These are phyloP conservation scores for Penicilliopsis zonata DNA, from an alignment of 495 filamentous ascomycete genomes.

Conservation along the genomic window DNA sequence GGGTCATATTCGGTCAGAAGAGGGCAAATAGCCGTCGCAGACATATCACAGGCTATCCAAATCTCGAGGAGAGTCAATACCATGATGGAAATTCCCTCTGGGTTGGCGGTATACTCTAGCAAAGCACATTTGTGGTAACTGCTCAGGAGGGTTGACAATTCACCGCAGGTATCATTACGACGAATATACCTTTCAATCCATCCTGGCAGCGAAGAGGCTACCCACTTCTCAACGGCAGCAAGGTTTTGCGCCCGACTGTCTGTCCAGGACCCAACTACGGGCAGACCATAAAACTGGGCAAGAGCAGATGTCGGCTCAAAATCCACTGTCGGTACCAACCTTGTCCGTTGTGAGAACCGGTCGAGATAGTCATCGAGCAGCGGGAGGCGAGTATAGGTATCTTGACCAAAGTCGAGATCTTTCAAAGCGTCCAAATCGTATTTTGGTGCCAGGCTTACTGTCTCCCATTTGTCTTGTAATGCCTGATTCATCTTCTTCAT, in stretches of 20 bases:
- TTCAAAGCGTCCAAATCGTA: background rate
- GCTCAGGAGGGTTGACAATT: conserved; percentile 14
- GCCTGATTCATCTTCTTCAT: background rate
- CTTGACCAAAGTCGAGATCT: conserved; percentile 1
- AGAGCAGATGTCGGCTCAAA: conserved; percentile 3
- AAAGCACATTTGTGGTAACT: conserved; percentile 19
- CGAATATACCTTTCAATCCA: conserved; percentile 22
- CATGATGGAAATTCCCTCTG: conserved; percentile 46
- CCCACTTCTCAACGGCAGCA: conserved; percentile 32
- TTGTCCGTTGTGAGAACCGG: background rate
- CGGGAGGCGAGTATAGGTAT: conserved; percentile 3
- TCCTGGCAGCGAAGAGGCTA: conserved; percentile 14
- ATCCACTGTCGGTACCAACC: background rate
- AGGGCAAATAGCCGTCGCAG: conserved; percentile 21
- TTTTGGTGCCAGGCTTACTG: background rate
- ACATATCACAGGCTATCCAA: conserved; percentile 49
- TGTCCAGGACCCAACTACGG: background rate
- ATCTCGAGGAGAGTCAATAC: conserved; percentile 47
- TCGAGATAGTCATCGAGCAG: conserved; percentile 5
- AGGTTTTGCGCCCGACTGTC: conserved; percentile 7
- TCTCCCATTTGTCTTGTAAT: background rate
- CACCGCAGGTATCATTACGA: conserved; percentile 11
- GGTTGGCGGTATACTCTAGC: conserved; percentile 24
- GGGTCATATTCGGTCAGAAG: conserved; percentile 41
- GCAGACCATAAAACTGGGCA: background rate